phyloP scores from a whole-genome alignment of 176 grass and related monocot species.

The Aegilops sharonensis region DNA sequence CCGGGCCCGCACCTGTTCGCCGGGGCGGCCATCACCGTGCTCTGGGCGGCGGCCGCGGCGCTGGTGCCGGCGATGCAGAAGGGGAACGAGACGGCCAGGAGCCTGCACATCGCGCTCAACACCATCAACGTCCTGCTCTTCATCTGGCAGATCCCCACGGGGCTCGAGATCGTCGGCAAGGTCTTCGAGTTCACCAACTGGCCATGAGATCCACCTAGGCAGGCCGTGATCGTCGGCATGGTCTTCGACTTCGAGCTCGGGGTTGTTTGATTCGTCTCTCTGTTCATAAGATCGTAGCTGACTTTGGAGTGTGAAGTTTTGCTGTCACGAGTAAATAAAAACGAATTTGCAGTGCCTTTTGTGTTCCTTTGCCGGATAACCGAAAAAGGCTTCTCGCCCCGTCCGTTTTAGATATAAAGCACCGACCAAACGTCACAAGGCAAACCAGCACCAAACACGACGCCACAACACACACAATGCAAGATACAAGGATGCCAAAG shows the following conservation, averaged over 20 bases:
- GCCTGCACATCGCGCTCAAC: constrained; percentile 89
- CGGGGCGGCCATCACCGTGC: constrained; percentile 74
- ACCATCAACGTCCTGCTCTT: constrained; percentile 84
- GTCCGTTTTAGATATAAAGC: too few relatives aligned
- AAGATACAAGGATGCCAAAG: too few relatives aligned
- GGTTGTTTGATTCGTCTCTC: background rate
- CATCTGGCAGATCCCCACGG: constrained; percentile 91
- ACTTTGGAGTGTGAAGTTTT: background rate
- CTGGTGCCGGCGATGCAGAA: constrained; percentile 95
- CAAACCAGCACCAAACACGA: too few relatives aligned
- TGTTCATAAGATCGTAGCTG: background rate
- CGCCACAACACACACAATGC: too few relatives aligned
- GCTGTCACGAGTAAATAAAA: background rate
- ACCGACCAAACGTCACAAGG: too few relatives aligned
- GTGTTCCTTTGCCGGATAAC: background rate
- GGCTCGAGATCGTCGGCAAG: constrained; percentile 87
- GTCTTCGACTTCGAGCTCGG: too few relatives aligned
- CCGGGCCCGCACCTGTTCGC: constrained; percentile 91
- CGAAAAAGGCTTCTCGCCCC: too few relatives aligned
- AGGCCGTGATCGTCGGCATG: too few relatives aligned
- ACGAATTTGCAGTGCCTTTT: background rate
- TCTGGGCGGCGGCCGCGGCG: constrained; percentile 70
- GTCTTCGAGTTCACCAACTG: constrained; percentile 96
- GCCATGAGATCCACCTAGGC: constrained; percentile 39
- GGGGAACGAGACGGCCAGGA: constrained; percentile 72